Conservation (phyloP, 148 eudicot species). For the Chenopodium formosanum region DNA sequence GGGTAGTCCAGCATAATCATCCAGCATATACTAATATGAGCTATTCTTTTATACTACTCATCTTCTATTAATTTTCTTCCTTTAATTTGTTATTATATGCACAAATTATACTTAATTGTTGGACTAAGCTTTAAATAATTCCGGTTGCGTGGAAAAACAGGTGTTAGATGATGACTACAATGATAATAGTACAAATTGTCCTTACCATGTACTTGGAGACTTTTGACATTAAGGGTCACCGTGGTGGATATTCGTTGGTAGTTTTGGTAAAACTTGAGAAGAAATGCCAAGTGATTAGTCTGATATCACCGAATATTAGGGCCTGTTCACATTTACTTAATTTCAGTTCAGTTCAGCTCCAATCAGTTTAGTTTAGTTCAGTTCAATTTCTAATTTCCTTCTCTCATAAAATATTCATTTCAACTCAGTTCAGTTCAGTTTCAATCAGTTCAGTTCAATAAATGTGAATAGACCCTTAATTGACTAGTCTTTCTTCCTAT, state of each 20-base stretch:
- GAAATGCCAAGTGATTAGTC: too few species aligned
- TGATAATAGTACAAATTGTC: constrained; percentile 4
- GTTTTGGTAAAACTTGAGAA: background rate
- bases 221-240: background rate
- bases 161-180: background rate
- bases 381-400: too few species aligned
- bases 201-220: constrained; percentile 8
- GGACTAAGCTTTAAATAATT: background rate
- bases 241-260: constrained; percentile 2
- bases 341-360: too few species aligned
- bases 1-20: constrained; percentile 2
- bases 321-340: too few species aligned
- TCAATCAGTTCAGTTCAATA: too few species aligned
- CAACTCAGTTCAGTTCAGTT: too few species aligned
- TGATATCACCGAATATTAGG: too few species aligned
- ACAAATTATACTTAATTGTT: too few species aligned
- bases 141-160: background rate
- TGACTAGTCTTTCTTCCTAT: background rate
- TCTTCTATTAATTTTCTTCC: background rate
- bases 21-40: background rate
- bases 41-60: background rate
- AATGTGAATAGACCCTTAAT: too few species aligned
- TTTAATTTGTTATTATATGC: background rate
- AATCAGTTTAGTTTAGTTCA: too few species aligned
- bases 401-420: too few species aligned